Conservation (phyloP, 495 filamentous ascomycete genomes). For the Haplographium delicatum region DNA sequence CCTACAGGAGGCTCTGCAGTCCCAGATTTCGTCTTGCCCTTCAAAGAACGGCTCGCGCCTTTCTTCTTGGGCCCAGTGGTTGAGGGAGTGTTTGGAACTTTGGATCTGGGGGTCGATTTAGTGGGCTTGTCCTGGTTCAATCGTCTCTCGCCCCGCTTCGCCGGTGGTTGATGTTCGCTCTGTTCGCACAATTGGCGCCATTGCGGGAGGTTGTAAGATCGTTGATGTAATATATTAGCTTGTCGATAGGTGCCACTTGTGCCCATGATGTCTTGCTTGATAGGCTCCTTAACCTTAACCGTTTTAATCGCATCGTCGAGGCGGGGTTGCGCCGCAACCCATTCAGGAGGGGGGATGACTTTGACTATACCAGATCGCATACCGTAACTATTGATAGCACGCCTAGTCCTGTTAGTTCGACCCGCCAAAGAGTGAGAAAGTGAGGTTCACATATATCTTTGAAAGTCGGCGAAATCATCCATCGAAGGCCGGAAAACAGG, state of each 20-base stretch:
- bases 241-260: constrained; percentile 91
- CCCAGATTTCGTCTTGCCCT: constrained; percentile 27
- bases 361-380: constrained; percentile 98
- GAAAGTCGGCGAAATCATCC: constrained; percentile 90
- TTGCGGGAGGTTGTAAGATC: constrained; percentile 93
- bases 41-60: constrained; percentile 33
- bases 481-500: constrained; percentile 95
- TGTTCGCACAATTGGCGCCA: constrained; percentile 91
- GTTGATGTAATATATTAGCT: constrained; percentile 89
- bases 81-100: constrained; percentile 23
- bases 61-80: constrained; percentile 23
- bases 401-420: not conserved
- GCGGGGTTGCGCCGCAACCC: constrained; percentile 71
- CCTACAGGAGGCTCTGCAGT: constrained; percentile 28
- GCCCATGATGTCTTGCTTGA: constrained; percentile 95
- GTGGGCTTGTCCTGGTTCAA: constrained; percentile 57
- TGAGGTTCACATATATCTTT: constrained; percentile 54
- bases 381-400: constrained; percentile 82
- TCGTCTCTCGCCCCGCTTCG: constrained; percentile 87
- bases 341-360: constrained; percentile 90
- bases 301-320: constrained; percentile 85
- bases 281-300: constrained; percentile 91
- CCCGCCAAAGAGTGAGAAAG: not conserved
- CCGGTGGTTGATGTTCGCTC: constrained; percentile 91
- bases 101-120: constrained; percentile 25